Percentiles rank a stretch among this genome's conserved stretches.
Conservation (phyloP, 768 basidiomycete species). For the Cystofilobasidium capitatum region DNA sequence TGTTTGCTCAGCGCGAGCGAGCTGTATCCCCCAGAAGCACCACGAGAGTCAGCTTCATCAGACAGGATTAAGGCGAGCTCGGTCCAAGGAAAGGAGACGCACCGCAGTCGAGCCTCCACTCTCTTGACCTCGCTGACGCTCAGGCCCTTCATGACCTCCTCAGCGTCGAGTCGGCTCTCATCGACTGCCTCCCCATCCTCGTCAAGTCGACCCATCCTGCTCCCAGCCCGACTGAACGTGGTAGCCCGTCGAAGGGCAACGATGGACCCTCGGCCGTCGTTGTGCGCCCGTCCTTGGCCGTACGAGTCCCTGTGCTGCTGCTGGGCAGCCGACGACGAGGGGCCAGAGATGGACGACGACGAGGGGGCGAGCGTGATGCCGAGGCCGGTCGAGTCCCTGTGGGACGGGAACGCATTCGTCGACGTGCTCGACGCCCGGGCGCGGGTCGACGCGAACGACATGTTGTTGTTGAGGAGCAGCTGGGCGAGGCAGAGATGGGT, state of each 20-base stretch:
- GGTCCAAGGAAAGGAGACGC: not conserved
- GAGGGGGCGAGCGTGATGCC: not conserved
- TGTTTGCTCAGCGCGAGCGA: constrained; percentile 16
- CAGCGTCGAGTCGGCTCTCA: constrained; percentile 10
- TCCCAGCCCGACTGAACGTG: not conserved
- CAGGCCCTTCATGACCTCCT: constrained; percentile 19
- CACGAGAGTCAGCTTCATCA: not conserved
- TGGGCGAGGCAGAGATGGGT: no score
- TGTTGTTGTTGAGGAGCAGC: no score
- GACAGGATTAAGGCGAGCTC: not conserved
- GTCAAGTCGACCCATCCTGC: not conserved
- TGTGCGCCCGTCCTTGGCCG: not conserved
- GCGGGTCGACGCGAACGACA: no score
- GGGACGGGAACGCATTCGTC: no score
- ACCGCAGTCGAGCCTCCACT: constrained; percentile 21
- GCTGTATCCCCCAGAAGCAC: not conserved
- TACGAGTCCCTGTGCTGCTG: not conserved
- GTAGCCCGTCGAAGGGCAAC: not conserved
- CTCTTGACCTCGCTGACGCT: constrained; percentile 22
- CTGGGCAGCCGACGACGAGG: not conserved
- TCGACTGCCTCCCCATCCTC: not conserved
- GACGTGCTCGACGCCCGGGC: no score
- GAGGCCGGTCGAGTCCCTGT: not conserved
- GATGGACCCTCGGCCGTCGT: not conserved
- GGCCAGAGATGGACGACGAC: no score